These are phyloP conservation scores for Vachellia pachyceras DNA, from an alignment of 306 rosid species.

Conservation along the genomic window DNA sequence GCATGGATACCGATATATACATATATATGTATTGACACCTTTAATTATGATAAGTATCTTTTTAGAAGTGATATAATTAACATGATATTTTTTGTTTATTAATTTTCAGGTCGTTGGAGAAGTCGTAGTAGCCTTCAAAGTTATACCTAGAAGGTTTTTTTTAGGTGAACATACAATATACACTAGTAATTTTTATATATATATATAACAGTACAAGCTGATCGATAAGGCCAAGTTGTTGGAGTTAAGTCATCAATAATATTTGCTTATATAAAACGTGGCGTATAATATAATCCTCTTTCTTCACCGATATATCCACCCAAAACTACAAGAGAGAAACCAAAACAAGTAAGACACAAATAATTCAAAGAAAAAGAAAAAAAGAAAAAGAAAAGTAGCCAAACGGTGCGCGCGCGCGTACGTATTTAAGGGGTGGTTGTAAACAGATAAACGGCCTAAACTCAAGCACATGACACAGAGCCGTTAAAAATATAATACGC, in stretches of 20 bases:
- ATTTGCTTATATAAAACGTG: constrained; percentile 45
- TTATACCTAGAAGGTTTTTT: too few species aligned
- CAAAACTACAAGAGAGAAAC: constrained; percentile 5
- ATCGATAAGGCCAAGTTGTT: constrained; percentile 43
- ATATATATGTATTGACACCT: too few species aligned
- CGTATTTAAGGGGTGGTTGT: constrained; percentile 51
- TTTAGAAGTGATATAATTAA: too few species aligned
- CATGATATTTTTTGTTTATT: too few species aligned
- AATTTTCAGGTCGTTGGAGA: too few species aligned
- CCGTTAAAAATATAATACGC: neutral
- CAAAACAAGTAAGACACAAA: neutral
- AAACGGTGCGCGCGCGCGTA: neutral
- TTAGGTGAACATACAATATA: too few species aligned
- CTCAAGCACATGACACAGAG: constrained; percentile 24
- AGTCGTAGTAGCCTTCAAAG: too few species aligned
- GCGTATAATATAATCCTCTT: constrained; percentile 49
- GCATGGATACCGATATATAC: too few species aligned
- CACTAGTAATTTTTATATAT: too few species aligned
- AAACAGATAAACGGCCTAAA: constrained; percentile 63
- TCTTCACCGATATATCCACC: constrained; percentile 67
- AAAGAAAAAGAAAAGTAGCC: neutral
- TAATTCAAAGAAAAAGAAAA: neutral
- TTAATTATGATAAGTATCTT: too few species aligned
- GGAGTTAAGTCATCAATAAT: constrained; percentile 71
- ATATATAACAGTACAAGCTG: too few species aligned